A percentile compares a stretch with the other conserved stretches of the same genome.
Conservation (phyloP, 345 rosid species). For the Syzygium aqueum region DNA sequence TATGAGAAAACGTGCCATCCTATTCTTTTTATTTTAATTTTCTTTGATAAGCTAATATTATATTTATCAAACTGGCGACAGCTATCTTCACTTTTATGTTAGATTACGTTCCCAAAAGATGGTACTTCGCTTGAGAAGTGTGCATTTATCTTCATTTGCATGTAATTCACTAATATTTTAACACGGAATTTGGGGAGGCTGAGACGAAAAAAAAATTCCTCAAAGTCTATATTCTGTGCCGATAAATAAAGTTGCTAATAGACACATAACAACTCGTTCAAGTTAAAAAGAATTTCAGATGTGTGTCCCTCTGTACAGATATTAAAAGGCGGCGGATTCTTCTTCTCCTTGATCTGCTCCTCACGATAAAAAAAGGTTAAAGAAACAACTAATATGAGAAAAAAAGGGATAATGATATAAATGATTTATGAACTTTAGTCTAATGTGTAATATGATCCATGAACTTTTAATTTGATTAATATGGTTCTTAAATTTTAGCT, state of each 20-base stretch:
- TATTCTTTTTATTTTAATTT: background rate
- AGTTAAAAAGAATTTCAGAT: background rate
- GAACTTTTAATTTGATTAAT: too few species aligned
- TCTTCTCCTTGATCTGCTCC: background rate
- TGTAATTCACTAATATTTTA: background rate
- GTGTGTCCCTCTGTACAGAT: background rate
- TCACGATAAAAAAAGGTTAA: background rate
- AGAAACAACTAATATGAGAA: too few species aligned
- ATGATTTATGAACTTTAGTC: too few species aligned
- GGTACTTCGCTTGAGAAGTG: background rate
- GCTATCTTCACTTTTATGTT: background rate
- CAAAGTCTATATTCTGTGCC: background rate
- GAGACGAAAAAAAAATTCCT: background rate
- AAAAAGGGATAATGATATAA: background rate
- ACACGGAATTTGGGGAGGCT: background rate
- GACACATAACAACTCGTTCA: background rate
- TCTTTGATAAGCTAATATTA: background rate
- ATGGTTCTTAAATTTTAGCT: too few species aligned
- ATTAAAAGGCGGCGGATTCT: background rate
- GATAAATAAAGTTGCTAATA: background rate
- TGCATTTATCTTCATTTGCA: background rate
- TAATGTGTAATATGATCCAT: too few species aligned
- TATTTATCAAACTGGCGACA: background rate
- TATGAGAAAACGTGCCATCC: background rate
- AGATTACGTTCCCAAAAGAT: background rate